Base-by-base conservation (phyloP, 2,329 filamentous ascomycete genomes). In the Calycina herbarum region DNA sequence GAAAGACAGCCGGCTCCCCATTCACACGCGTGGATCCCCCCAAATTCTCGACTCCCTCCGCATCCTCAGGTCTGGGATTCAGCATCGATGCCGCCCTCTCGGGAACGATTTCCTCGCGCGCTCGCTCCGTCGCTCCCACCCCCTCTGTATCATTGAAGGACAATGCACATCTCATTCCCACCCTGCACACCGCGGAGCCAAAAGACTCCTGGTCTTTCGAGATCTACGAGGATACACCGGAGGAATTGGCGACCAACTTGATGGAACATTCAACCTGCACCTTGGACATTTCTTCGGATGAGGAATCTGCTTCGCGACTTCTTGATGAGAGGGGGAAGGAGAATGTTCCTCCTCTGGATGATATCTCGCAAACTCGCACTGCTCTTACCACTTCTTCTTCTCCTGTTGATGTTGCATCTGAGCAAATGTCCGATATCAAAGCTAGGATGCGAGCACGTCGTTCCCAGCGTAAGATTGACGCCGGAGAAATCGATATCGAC, bases 231-330 rank as follows among this genome's bases (percentile, higher is more conserved):
- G 94, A 99, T 77, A 93, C 92, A 0, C 86, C 90, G 7, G 92
- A 97, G 76, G 91, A 97, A 75, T 90, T 96, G 76, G 91, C 95
- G 78, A 92, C 93, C 73, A 97, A 96, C 74, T 82, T 97, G 48
- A 92, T 98, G 80, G 92, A 97, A 78, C 94, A 97, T 80, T 90
- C 90, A 64, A 94, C 94, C 7, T 89, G 90, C 69, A 88, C 90
- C 0, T 85, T 98, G 3, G 94, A 98, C 76, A 93, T 98, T 74
- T 93, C 88, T 71, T 94, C 92, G 27, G 94, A 97, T 73, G 94
- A 97, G 76, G 91, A 94, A 77, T 85, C 80, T 33, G 56, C 79
- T 73, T 61, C 78, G 78, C 70, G 84, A 82, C 75, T 76, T 82
- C 71, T 82, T 82, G 79, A 91, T 70, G 84, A 86, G 57, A 83